Percentiles rank a stretch among this genome's conserved stretches.
Conservation (phyloP, 495 filamentous ascomycete species). For the Trichocladium antarcticum region DNA sequence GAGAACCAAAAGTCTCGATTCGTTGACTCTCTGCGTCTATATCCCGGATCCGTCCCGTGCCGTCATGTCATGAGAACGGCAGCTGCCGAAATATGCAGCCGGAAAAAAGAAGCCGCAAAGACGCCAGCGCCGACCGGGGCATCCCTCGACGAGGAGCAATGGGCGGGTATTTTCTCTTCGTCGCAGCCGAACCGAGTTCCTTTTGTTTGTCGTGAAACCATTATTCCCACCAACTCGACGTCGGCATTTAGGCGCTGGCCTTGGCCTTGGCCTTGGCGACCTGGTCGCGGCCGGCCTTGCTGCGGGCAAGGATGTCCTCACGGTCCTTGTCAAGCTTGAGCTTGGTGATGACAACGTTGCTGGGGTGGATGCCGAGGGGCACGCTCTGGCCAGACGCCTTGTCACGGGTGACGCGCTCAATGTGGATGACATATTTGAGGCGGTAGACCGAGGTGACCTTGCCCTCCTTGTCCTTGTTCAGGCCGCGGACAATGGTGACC, state of each 20-base stretch:
- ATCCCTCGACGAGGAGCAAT: slow-evolving; percentile 9
- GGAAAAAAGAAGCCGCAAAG: slow-evolving; percentile 15
- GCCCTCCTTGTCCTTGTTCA: slow-evolving; percentile 90
- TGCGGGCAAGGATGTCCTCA: slow-evolving; percentile 83
- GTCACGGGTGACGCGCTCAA: slow-evolving; percentile 86
- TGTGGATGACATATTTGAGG: slow-evolving; percentile 88
- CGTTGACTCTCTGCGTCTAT: slow-evolving; percentile 25
- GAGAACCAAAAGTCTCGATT: slow-evolving; percentile 41
- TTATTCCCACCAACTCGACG: slow-evolving; percentile 4
- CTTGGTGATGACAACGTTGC: slow-evolving; percentile 93
- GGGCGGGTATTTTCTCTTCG: slow-evolving; percentile 13
- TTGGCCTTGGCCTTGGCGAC: slow-evolving; percentile 44
- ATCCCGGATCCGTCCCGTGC: slow-evolving; percentile 18
- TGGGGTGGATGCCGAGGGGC: slow-evolving; percentile 77
- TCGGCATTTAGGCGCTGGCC: slow-evolving; percentile 16
- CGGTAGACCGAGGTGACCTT: slow-evolving; percentile 94
- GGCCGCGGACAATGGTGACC: slow-evolving; percentile 75
- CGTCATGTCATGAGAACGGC: slow-evolving; percentile 7
- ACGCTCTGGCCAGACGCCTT: slow-evolving; percentile 90
- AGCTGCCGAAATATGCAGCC: slow-evolving; percentile 17
- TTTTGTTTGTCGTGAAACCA: slow-evolving; percentile 8
- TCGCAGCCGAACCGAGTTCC: slow-evolving; percentile 8
- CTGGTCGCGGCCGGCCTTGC: slow-evolving; percentile 63
- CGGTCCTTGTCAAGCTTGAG: slow-evolving; percentile 98
- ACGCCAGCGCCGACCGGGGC: slow-evolving; percentile 22